Evolutionary conservation across 192 early-diverging fungal genomes (phyloP).

Genomic region (Coemansia sp.): DNA sequence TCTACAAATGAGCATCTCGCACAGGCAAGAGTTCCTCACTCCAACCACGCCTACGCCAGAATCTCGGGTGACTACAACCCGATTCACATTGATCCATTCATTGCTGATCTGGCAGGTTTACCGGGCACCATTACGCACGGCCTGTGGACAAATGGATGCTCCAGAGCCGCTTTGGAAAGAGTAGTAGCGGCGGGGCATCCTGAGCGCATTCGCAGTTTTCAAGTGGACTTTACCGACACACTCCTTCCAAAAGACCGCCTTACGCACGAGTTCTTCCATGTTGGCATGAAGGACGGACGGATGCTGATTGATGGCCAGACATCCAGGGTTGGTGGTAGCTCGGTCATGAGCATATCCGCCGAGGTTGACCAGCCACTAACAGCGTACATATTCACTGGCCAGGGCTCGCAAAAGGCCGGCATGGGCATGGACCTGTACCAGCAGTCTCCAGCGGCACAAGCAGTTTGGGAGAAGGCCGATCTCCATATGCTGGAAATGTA

Average conservation of each 20-base stretch:
- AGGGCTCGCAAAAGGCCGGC: conserved; percentile 88
- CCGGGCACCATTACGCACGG: conserved; percentile 92
- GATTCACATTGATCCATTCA: conserved; percentile 90
- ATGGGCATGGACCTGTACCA: conserved; percentile 96
- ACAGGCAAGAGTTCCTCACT: conserved; percentile 51
- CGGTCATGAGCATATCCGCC: conserved; percentile 70
- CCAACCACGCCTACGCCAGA: conserved; percentile 76
- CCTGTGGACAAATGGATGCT: conserved; percentile 89
- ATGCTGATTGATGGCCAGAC: conserved; percentile 88
- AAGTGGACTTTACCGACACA: conserved; percentile 82
- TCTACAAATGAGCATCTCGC: not conserved
- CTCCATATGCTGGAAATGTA: conserved; percentile 78
- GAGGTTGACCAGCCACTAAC: conserved; percentile 88
- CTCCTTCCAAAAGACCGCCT: conserved; percentile 82
- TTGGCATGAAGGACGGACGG: conserved; percentile 86
- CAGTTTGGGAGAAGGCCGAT: conserved; percentile 90
- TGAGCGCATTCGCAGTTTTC: conserved; percentile 71
- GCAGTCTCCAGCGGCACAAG: conserved; percentile 69
- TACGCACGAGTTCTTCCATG: conserved; percentile 75
- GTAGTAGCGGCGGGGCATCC: conserved; percentile 84
- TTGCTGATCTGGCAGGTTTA: conserved; percentile 79
- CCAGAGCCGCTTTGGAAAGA: conserved; percentile 83
- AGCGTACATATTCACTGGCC: conserved; percentile 92
- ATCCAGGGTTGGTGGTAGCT: conserved; percentile 61
- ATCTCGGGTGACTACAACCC: conserved; percentile 83